Evolutionary conservation across 257 asterid species (phyloP).

Genomic region (Penstemon eatonii): DNA sequence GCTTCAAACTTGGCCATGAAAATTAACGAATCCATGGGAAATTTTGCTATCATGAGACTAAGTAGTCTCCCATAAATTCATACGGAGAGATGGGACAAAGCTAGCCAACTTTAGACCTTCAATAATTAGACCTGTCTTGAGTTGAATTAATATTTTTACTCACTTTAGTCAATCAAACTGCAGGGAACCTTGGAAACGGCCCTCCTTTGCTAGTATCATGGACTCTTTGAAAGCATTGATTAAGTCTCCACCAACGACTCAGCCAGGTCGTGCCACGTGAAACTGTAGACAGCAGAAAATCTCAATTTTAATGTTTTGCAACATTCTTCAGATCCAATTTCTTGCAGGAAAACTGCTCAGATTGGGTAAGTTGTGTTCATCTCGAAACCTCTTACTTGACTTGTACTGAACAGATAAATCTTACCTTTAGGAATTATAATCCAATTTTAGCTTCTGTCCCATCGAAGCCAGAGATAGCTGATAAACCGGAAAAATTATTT

Average conservation of each 20-base stretch:
- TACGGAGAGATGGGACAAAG: no score
- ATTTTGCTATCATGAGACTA: background rate
- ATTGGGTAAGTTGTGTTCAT: conserved; percentile 36
- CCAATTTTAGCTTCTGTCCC: background rate
- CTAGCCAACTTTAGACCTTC: no score
- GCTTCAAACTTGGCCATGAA: conserved; percentile 15
- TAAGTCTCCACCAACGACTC: conserved; percentile 49
- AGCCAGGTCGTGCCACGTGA: conserved; percentile 48
- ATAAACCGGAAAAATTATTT: no score
- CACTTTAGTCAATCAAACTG: conserved; percentile 28
- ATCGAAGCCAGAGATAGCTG: background rate
- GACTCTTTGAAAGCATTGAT: conserved; percentile 68
- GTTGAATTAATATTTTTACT: conserved; percentile 21
- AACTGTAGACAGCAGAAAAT: conserved; percentile 27
- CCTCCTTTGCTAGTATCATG: conserved; percentile 82
- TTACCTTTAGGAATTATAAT: no score
- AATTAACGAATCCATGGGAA: background rate
- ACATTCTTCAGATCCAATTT: conserved; percentile 28
- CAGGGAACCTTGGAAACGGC: conserved; percentile 95
- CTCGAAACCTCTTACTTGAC: conserved; percentile 13
- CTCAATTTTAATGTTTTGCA: conserved; percentile 13
- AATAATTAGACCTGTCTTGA: background rate
- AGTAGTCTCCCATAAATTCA: conserved; percentile 4
- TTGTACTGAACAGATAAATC: background rate
- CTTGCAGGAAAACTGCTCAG: conserved; percentile 24